Percentiles rank a stretch among this genome's conserved stretches.
These are phyloP conservation scores for Glaciozyma antarctica DNA, from an alignment of 768 basidiomycete species.

Conservation along the genomic window DNA sequence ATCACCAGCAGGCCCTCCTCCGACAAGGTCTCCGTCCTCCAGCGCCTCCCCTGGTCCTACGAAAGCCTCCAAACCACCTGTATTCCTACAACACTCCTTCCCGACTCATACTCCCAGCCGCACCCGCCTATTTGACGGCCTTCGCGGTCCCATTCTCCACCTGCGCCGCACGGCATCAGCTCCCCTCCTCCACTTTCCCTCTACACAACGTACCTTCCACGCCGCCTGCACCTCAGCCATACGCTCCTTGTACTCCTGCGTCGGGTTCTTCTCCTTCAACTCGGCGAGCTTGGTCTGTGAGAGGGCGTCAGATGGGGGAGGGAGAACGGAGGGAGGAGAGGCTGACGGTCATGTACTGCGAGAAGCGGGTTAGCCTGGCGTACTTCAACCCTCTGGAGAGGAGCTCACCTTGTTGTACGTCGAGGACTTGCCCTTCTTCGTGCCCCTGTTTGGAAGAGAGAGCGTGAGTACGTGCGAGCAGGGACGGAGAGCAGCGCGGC, in stretches of 20 bases:
- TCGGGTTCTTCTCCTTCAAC: background rate
- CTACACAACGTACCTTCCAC: background rate
- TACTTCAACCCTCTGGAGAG: background rate
- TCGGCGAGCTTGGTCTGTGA: background rate
- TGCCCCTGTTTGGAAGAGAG: background rate
- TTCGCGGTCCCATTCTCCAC: too few species aligned
- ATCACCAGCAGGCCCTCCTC: too few species aligned
- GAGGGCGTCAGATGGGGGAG: background rate
- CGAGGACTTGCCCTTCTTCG: slow-evolving; percentile 1
- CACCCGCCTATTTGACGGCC: too few species aligned
- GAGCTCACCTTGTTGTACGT: background rate
- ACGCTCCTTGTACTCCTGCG: background rate
- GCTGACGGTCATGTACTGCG: background rate
- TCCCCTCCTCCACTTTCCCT: too few species aligned
- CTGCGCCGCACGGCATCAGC: too few species aligned
- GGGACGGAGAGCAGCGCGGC: background rate
- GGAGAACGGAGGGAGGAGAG: background rate
- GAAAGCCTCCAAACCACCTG: too few species aligned
- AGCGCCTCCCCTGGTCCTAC: too few species aligned
- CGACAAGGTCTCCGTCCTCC: too few species aligned
- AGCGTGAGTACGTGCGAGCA: background rate
- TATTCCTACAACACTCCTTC: too few species aligned
- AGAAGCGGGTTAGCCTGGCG: background rate
- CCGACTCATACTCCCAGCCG: too few species aligned
- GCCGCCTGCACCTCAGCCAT: background rate